phyloP scores from a whole-genome alignment of 805 yeast species.

The Saccharomycopsis oosterbeekiorum region DNA sequence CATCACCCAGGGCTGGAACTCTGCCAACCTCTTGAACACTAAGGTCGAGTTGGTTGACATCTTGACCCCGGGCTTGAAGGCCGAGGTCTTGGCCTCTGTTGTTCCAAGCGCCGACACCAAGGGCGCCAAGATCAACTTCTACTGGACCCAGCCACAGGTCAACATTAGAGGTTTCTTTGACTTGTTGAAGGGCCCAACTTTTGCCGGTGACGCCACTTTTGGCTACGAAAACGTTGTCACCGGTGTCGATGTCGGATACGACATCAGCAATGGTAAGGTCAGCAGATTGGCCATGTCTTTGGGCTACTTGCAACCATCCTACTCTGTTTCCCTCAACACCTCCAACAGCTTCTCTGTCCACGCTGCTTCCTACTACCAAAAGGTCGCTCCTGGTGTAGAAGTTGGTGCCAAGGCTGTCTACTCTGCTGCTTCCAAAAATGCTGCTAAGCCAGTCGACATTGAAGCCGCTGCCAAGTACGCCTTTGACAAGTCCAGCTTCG shows the following conservation, averaged over 20 bases:
- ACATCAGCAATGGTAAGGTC: slow-evolving; percentile 83
- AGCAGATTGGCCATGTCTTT: slow-evolving; percentile 89
- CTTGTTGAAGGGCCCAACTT: slow-evolving; percentile 88
- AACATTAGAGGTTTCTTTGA: slow-evolving; percentile 93
- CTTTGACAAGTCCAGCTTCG: slow-evolving; percentile 78
- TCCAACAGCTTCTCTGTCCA: slow-evolving; percentile 79
- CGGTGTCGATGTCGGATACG: slow-evolving; percentile 96
- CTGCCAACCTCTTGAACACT: slow-evolving; percentile 84
- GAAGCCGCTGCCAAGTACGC: slow-evolving; percentile 95
- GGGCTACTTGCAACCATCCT: slow-evolving; percentile 84
- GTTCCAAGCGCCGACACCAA: slow-evolving; percentile 75
- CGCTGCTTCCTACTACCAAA: slow-evolving; percentile 96
- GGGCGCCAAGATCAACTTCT: slow-evolving; percentile 82
- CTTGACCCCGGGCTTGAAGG: slow-evolving; percentile 89
- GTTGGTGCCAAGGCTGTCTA: slow-evolving; percentile 97
- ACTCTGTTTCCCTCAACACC: slow-evolving; percentile 66
- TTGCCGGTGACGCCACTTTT: slow-evolving; percentile 88
- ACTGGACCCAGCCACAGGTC: slow-evolving; percentile 86
- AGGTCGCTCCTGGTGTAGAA: slow-evolving; percentile 82
- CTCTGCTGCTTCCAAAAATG: slow-evolving; percentile 63
- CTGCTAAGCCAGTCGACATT: slow-evolving; percentile 73
- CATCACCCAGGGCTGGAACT: slow-evolving; percentile 96
- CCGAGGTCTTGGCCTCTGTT: slow-evolving; percentile 80
- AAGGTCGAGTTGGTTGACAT: slow-evolving; percentile 88
- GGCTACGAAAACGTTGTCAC: slow-evolving; percentile 95